Percentiles rank a stretch among this genome's conserved stretches.
Conservation (phyloP, 192 early-diverging fungal genomes). For the Dispira simplex region DNA sequence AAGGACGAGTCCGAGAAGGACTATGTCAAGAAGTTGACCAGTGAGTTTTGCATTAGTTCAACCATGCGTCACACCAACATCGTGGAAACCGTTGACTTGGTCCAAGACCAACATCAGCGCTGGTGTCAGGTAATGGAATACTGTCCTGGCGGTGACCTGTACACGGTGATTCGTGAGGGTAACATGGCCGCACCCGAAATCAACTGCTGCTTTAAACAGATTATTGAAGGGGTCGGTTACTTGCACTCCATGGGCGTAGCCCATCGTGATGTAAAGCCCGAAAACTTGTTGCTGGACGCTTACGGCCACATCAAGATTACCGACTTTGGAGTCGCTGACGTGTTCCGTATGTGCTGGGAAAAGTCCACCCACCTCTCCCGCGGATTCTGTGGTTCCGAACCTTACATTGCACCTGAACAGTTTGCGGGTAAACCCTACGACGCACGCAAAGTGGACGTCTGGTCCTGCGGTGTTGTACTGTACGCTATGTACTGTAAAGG, state of each 20-base stretch:
- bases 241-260: conserved; percentile 92
- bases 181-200: conserved; percentile 63
- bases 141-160: conserved; percentile 88
- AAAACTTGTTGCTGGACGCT: conserved; percentile 79
- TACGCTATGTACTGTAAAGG: conserved; percentile 62
- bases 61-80: conserved; percentile 82
- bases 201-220: conserved; percentile 88
- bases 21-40: conserved; percentile 87
- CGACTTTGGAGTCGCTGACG: conserved; percentile 95
- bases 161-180: conserved; percentile 54
- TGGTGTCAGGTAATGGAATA: conserved; percentile 78
- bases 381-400: conserved; percentile 88
- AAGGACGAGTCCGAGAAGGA: conserved; percentile 83
- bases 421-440: conserved; percentile 69
- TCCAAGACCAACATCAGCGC: conserved; percentile 74
- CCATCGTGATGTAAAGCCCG: conserved; percentile 70
- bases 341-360: conserved; percentile 84
- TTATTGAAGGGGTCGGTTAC: conserved; percentile 77
- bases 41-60: conserved; percentile 92
- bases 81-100: conserved; percentile 88
- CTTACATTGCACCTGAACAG: conserved; percentile 93
- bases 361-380: conserved; percentile 54
- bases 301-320: conserved; percentile 84
- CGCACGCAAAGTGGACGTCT: conserved; percentile 78
- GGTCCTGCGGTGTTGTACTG: conserved; percentile 89